These are phyloP conservation scores for Tetrastigma voinierianum DNA, from an alignment of 164 flowering plant species.

Conservation along the genomic window DNA sequence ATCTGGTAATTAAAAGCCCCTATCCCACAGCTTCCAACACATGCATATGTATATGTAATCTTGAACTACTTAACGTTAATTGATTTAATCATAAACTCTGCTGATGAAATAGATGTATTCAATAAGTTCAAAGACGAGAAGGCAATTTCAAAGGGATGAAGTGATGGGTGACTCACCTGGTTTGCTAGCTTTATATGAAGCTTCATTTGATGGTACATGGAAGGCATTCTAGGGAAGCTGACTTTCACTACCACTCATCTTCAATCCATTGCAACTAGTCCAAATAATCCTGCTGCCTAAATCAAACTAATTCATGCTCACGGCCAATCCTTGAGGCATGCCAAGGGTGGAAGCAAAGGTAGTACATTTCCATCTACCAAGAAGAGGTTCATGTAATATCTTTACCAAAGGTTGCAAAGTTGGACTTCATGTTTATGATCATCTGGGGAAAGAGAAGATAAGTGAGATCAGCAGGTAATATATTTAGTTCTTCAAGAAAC, in stretches of 20 bases:
- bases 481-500: no score
- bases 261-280: no score
- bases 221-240: no score
- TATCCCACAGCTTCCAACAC: neutral
- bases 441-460: no score
- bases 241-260: no score
- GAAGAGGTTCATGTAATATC: neutral
- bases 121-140: no score
- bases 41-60: no score
- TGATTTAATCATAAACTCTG: neutral
- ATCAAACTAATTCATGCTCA: neutral
- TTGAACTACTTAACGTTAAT: neutral
- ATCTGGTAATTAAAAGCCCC: neutral
- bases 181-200: neutral
- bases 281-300: neutral
- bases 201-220: neutral
- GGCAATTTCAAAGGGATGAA: neutral
- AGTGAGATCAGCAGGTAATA: no score
- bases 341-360: neutral
- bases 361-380: neutral
- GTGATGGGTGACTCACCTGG: neutral
- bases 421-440: neutral
- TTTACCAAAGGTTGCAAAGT: neutral
- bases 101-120: neutral
- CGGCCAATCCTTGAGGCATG: neutral